Percentiles rank a stretch among this genome's conserved stretches.
phyloP scores from a whole-genome alignment of 106 monocot genomes.

The Gastrodia elata region DNA sequence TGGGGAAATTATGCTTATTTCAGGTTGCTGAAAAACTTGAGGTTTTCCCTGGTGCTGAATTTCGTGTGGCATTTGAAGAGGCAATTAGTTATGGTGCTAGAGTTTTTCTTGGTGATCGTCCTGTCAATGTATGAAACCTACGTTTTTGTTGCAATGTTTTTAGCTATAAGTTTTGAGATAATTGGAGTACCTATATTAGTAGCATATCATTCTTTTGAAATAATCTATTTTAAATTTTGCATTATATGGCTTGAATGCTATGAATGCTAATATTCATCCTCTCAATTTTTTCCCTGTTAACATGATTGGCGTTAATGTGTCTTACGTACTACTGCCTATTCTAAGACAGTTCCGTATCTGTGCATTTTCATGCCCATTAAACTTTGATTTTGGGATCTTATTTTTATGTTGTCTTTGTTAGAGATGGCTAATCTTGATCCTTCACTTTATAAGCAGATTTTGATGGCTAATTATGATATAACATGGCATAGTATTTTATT shows the following conservation, averaged over 20 bases:
- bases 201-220: background rate
- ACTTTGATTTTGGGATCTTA: background rate
- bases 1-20: constrained; percentile 2
- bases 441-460: no score
- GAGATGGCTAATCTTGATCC: background rate
- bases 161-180: background rate
- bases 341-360: background rate
- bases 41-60: constrained; percentile 87
- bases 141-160: background rate
- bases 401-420: background rate
- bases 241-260: background rate
- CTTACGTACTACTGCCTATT: background rate
- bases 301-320: background rate
- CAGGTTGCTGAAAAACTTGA: constrained; percentile 81
- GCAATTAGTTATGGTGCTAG: constrained; percentile 76
- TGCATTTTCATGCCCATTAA: background rate
- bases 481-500: no score
- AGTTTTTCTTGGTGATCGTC: constrained; percentile 87
- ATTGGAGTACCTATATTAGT: background rate
- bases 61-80: constrained; percentile 94
- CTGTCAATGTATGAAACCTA: constrained; percentile 52
- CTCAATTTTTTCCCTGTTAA: background rate
- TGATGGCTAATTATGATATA: no score
- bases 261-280: background rate
- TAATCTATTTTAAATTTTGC: background rate